Evolutionary conservation across 495 filamentous ascomycete genomes (phyloP).

Genomic region (Penicillium taxi): DNA sequence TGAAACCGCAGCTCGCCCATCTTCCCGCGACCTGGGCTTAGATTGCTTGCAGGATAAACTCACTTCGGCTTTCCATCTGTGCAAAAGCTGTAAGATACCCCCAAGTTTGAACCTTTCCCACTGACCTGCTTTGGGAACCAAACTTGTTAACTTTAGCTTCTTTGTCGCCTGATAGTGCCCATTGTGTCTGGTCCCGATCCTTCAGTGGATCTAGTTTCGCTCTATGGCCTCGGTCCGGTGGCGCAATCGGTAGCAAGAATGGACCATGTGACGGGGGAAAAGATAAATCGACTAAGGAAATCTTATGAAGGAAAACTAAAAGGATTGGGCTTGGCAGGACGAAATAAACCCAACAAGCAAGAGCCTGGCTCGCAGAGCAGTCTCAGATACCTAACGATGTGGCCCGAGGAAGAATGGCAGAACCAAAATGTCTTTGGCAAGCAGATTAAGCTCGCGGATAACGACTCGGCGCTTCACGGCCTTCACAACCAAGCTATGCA

Average conservation of each 20-base stretch:
- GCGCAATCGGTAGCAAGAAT: conserved; percentile 56
- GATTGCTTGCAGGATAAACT: conserved; percentile 42
- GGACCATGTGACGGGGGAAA: conserved; percentile 58
- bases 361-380: conserved; percentile 35
- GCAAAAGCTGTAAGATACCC: conserved; percentile 45
- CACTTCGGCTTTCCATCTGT: conserved; percentile 42
- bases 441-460: conserved; percentile 41
- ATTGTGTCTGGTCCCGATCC: conserved; percentile 48
- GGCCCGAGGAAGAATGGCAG: conserved; percentile 61
- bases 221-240: conserved; percentile 53
- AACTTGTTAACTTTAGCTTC: conserved; percentile 38
- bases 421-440: conserved; percentile 56
- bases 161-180: conserved; percentile 32
- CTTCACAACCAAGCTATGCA: conserved; percentile 48
- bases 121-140: conserved; percentile 24
- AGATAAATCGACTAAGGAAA: conserved; percentile 66
- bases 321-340: conserved; percentile 52
- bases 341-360: conserved; percentile 51
- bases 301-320: conserved; percentile 68
- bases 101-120: conserved; percentile 25
- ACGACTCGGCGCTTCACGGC: conserved; percentile 37
- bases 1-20: conserved; percentile 10
- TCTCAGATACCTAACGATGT: conserved; percentile 39
- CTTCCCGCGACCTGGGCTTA: conserved; percentile 24
- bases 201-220: conserved; percentile 53